Evolutionary conservation across 2,329 filamentous ascomycete genomes (phyloP).

Genomic region (Colletotrichum spinosum): DNA sequence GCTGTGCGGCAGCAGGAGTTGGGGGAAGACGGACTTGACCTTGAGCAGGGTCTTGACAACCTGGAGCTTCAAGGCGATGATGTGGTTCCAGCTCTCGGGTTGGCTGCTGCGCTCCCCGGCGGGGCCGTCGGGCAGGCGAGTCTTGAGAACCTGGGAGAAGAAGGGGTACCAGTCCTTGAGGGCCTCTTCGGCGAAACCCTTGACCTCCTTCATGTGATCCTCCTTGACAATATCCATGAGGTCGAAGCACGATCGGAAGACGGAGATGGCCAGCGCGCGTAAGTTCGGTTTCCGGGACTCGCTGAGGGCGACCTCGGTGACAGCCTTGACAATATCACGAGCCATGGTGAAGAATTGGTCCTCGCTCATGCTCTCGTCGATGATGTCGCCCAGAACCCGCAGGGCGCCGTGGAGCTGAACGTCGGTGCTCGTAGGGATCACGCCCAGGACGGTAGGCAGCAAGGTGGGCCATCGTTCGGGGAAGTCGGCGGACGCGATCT

Average conservation of each 20-base stretch:
- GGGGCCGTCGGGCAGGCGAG: slow-evolving; percentile 75
- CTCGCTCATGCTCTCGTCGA: slow-evolving; percentile 93
- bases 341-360: slow-evolving; percentile 95
- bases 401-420: slow-evolving; percentile 89
- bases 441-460: slow-evolving; percentile 80
- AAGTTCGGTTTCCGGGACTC: slow-evolving; percentile 79
- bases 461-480: slow-evolving; percentile 95
- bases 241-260: slow-evolving; percentile 93
- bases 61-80: slow-evolving; percentile 90
- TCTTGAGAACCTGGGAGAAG: slow-evolving; percentile 83
- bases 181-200: slow-evolving; percentile 88
- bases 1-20: slow-evolving; percentile 84
- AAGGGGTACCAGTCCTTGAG: slow-evolving; percentile 89
- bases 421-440: slow-evolving; percentile 82
- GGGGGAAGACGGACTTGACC: slow-evolving; percentile 84
- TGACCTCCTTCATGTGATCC: slow-evolving; percentile 87
- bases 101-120: slow-evolving; percentile 60
- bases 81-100: slow-evolving; percentile 80
- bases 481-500: slow-evolving; percentile 93
- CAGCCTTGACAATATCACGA: slow-evolving; percentile 82
- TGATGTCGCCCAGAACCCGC: slow-evolving; percentile 87
- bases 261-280: slow-evolving; percentile 86
- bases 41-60: slow-evolving; percentile 94
- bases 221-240: slow-evolving; percentile 97
- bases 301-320: slow-evolving; percentile 85